These are phyloP conservation scores for Puccinia sorghi DNA, from an alignment of 1,284 basidiomycete species.

Conservation along the genomic window DNA sequence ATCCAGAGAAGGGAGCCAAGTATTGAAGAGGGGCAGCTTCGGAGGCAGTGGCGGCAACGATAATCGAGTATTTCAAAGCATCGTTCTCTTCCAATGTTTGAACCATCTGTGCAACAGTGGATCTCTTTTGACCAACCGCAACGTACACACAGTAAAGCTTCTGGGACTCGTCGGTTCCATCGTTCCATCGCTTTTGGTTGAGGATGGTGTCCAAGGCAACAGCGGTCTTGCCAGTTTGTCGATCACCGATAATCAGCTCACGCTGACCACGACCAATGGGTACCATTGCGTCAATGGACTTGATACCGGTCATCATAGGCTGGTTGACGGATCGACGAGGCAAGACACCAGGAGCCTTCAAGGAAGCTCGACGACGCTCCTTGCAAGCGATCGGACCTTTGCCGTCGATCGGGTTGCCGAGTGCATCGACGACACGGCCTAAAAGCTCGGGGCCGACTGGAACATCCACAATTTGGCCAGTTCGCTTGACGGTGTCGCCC, in stretches of 20 bases:
- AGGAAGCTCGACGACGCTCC: slow-evolving; percentile 90
- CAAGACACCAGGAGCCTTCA: slow-evolving; percentile 98
- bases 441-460: slow-evolving; percentile 94
- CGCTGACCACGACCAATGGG: slow-evolving; percentile 99
- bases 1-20: slow-evolving; percentile 98
- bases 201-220: slow-evolving; percentile 99
- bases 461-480: slow-evolving; percentile 98
- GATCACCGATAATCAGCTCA: slow-evolving; percentile 99
- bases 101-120: slow-evolving; percentile 98
- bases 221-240: slow-evolving; percentile 99
- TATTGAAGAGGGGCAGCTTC: slow-evolving; percentile 99
- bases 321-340: slow-evolving; percentile 99
- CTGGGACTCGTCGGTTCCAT: slow-evolving; percentile 90
- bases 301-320: slow-evolving; percentile 99
- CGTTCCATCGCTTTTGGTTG: slow-evolving; percentile 99
- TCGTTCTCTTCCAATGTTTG: slow-evolving; percentile 99
- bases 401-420: slow-evolving; percentile 99
- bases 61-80: slow-evolving; percentile 98
- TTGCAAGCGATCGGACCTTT: slow-evolving; percentile 93
- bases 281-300: slow-evolving; percentile 99
- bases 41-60: slow-evolving; percentile 97
- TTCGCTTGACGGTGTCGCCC: slow-evolving; percentile 99
- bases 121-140: slow-evolving; percentile 98
- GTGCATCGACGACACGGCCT: slow-evolving; percentile 97
- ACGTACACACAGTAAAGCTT: slow-evolving; percentile 99